Evolutionary conservation across 1,139 yeast genomes (phyloP), one percentile per base, ranked within the genome.

Genomic region (Yamadazyma jaroonii): DNA sequence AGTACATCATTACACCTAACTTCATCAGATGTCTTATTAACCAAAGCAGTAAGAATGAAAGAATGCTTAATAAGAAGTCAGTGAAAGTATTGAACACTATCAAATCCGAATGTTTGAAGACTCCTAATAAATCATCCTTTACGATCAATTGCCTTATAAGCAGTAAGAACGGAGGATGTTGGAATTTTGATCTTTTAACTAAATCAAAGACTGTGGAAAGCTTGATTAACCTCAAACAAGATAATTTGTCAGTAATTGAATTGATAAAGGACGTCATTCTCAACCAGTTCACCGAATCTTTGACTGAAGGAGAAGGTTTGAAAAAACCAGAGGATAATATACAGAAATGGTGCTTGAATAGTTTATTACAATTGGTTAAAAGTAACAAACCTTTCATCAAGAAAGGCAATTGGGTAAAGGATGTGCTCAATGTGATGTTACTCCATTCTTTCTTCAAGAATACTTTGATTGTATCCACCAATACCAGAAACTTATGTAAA

Each of bases 181-280:
- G 76, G 75, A 81, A 81, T 47, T 89, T 90, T 61, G 97, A 92
- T 57, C 72, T 77, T 43, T 57, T 85, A 24, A 84, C 96, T 4
- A 88, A 84, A 53, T 67, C 92, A 0, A 86, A 82, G 54, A 77
- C 89, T 0, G 64, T 79, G 10, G 82, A 79, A 37, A 60, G 64
- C n/a, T 61, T 87, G 14, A 43, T 70, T 42, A 14, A 31, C 22
- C 21, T 38, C 8, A 35, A 29, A 11, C 41, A 38, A 25, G 32
- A 31, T 7, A 35, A 32, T 25, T 30, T 38, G 9, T 24, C 14
- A 29, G 32, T 23, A 4, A 27, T 35, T 11, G 36, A 35, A 51
- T 13, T 17, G 21, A 45, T 62, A 13, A 52, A 53, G 22, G 53
- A 51, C n/a, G 48, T 59, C 6, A 51, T 71, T 31, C 39, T 57